Base-by-base conservation (phyloP, 169 alveolate genomes). In the Cryptosporidium canis region DNA sequence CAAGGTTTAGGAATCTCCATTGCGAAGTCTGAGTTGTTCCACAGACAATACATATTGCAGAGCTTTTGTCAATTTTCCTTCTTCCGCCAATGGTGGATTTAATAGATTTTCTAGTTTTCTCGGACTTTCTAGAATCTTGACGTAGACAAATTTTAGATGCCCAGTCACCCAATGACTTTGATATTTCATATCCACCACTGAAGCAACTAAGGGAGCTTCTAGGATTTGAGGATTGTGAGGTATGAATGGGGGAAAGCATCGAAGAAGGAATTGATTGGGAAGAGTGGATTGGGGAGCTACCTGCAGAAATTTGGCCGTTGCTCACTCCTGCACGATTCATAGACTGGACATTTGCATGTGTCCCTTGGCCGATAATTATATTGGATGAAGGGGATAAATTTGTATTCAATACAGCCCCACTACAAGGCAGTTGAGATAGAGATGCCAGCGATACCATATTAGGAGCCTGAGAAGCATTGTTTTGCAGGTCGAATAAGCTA, bases 21-120 rank as follows among this genome's bases (percentile, higher is more conserved):
- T 77, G 87, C 3, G 87, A 77, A 27, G 87, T 77, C 31, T 77
- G 77, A 31, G 87, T 77, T 14, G 87, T 77, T 18, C 87, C 87
- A 44, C 87, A 77, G 24, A 77, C 72, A 21, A 61, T 43, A 45
- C 87, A 77, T 39, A 77, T 37, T 3, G 87, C 87, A 61, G 87
- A 77, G 43, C 71, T 77, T 35, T 77, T 77, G 47, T 77, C 87
- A n/a, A 77, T 77, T 29, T 77, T 77, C 35, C 87, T 77, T 61
- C 87, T 77, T 16, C 77, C 87, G 12, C 87, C 87, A 41, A 41
- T 18, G 39, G 21, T 41, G 14, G 77, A 21, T 44, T 77, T 66
- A 21, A 66, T 43, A n/a, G 83, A 37, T 14, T 66, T 43, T 66
- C 61, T 66, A 21, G 53, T 2, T 39, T 55, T 70, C 9, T 70